phyloP scores from a whole-genome alignment of 2,329 filamentous ascomycete genomes.

The Sordariomycetes sp. region DNA sequence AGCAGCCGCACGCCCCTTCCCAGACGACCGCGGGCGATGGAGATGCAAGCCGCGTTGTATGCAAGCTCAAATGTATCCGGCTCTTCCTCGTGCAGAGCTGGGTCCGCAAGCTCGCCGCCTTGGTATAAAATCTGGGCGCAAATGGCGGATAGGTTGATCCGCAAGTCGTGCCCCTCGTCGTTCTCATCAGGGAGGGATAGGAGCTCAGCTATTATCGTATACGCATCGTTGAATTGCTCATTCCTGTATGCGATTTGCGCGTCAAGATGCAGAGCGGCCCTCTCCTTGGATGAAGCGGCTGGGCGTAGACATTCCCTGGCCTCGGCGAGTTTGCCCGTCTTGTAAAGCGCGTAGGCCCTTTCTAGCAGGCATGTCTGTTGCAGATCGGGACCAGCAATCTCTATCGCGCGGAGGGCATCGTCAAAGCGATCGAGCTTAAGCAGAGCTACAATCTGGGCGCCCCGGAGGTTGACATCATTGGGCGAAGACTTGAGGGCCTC shows the following conservation, averaged over 20 bases:
- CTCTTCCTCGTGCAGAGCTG: conserved; percentile 29
- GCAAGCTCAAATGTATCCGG: conserved; percentile 53
- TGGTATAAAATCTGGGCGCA: conserved; percentile 63
- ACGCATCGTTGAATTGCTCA: conserved; percentile 59
- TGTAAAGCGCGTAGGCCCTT: conserved; percentile 74
- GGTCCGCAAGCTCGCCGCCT: not conserved
- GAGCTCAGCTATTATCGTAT: conserved; percentile 48
- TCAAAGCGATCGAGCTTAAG: conserved; percentile 74
- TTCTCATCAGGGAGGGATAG: conserved; percentile 26
- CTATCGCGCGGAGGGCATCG: conserved; percentile 58
- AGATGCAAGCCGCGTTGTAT: conserved; percentile 66
- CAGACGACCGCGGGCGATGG: conserved; percentile 56
- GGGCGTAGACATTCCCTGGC: conserved; percentile 23
- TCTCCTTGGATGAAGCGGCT: conserved; percentile 8
- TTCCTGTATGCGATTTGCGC: conserved; percentile 61
- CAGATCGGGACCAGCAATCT: conserved; percentile 46
- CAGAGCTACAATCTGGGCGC: conserved; percentile 60
- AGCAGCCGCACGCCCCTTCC: conserved; percentile 52
- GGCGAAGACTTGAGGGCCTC: conserved; percentile 49
- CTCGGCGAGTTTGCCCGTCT: conserved; percentile 54
- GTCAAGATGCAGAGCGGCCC: conserved; percentile 37
- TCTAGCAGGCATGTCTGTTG: conserved; percentile 51
- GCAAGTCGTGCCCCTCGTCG: conserved; percentile 60
- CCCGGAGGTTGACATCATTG: conserved; percentile 43
- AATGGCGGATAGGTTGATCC: conserved; percentile 62